phyloP scores from a whole-genome alignment of 805 yeast genomes.

The Zygoascus tannicola region DNA sequence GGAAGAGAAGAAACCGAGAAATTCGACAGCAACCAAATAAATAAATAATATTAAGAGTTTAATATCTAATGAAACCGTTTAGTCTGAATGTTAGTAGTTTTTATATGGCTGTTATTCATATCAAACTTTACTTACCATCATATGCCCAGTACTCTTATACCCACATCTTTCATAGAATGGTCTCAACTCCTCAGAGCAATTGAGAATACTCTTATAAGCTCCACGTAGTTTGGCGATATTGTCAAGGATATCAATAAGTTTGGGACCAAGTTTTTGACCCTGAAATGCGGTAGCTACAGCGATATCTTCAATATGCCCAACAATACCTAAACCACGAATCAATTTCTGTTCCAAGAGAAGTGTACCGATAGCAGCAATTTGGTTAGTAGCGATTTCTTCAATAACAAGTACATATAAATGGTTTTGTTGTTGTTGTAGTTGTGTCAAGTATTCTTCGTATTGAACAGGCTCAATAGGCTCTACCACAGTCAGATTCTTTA shows the following conservation, averaged over 20 bases:
- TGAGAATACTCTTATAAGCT: conserved; percentile 16
- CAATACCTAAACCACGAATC: conserved; percentile 15
- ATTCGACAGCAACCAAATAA: background rate
- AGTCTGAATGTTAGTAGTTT: background rate
- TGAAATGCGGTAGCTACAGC: conserved; percentile 11
- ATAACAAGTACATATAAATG: conserved; percentile 9
- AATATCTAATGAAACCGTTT: background rate
- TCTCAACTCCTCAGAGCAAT: conserved; percentile 12
- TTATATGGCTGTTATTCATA: background rate
- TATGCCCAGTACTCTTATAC: conserved; percentile 11
- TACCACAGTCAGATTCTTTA: conserved; percentile 13
- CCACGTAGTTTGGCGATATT: conserved; percentile 11
- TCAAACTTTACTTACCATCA: conserved; percentile 13
- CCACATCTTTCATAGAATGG: conserved; percentile 12
- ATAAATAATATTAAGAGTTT: background rate
- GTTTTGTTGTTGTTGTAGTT: background rate
- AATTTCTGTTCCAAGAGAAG: conserved; percentile 13
- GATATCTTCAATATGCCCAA: conserved; percentile 18
- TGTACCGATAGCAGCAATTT: conserved; percentile 14
- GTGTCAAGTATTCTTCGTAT: conserved; percentile 8
- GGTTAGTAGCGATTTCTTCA: background rate
- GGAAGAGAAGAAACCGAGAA: background rate
- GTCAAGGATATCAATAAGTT: conserved; percentile 10
- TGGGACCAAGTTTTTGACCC: conserved; percentile 14
- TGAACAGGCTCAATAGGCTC: conserved; percentile 8